Percentiles rank a stretch among this genome's conserved stretches.
These are phyloP conservation scores for Hypoxylon sp. DNA, from an alignment of 2,329 filamentous ascomycete genomes.

Conservation along the genomic window DNA sequence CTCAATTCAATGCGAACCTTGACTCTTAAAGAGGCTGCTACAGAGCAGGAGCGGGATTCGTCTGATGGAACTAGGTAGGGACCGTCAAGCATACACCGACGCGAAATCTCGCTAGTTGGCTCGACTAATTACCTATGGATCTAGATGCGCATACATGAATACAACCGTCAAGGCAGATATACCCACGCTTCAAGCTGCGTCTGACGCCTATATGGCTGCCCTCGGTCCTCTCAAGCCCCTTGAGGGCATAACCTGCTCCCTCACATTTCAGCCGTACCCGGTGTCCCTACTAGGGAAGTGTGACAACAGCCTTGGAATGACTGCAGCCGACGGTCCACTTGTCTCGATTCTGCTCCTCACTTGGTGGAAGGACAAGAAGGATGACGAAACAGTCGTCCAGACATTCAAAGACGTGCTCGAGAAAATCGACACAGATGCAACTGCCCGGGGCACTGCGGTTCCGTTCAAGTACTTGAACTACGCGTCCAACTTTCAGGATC, in stretches of 20 bases:
- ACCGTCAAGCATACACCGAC: too few relatives aligned
- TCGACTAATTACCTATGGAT: too few relatives aligned
- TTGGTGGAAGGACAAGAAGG: not conserved
- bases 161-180: not conserved
- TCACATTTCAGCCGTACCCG: not conserved
- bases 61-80: too few relatives aligned
- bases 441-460: not conserved
- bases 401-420: not conserved
- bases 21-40: not conserved
- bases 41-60: too few relatives aligned
- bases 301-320: not conserved
- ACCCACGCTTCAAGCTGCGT: not conserved
- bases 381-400: not conserved
- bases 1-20: not conserved
- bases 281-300: not conserved
- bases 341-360: not conserved
- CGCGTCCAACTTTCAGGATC: not conserved
- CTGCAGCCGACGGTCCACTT: not conserved
- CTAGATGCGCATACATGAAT: not conserved
- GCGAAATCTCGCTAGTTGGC: too few relatives aligned
- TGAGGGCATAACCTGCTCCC: not conserved
- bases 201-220: not conserved
- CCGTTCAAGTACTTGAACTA: constrained; percentile 8
- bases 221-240: not conserved
- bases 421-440: constrained; percentile 4